A percentile compares a stretch with the other conserved stretches of the same genome.
phyloP scores from a whole-genome alignment of 495 filamentous ascomycete species.

The Trichoderma orchidacearum region DNA sequence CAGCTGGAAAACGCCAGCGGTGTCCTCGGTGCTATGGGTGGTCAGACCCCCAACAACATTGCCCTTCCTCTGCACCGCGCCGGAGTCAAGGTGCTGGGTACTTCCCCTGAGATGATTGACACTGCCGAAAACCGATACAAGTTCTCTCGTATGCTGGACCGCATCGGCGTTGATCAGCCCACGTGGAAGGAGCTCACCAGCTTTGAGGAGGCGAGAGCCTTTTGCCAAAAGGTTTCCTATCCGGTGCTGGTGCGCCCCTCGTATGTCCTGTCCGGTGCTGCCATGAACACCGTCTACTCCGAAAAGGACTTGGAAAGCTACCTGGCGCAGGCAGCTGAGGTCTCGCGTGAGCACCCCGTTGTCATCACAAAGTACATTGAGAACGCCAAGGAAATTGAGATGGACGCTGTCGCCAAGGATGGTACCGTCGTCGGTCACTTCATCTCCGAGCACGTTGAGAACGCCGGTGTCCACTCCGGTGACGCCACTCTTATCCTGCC shows the following conservation, averaged over 20 bases:
- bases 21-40: constrained; percentile 96
- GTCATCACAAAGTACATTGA: constrained; percentile 99
- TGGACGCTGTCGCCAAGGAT: constrained; percentile 82
- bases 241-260: constrained; percentile 88
- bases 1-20: constrained; percentile 75
- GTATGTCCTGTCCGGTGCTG: constrained; percentile 92
- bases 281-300: constrained; percentile 93
- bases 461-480: constrained; percentile 92
- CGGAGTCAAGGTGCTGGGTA: constrained; percentile 85
- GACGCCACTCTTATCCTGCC: constrained; percentile 90
- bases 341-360: constrained; percentile 90
- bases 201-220: constrained; percentile 70
- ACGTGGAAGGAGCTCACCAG: constrained; percentile 96
- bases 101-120: constrained; percentile 98
- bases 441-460: constrained; percentile 91
- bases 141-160: constrained; percentile 93
- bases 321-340: constrained; percentile 74
- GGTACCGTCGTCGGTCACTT: constrained; percentile 85
- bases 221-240: constrained; percentile 75
- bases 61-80: constrained; percentile 76
- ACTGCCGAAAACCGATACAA: constrained; percentile 96
- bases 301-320: constrained; percentile 79
- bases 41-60: constrained; percentile 97
- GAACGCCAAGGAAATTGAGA: constrained; percentile 93
- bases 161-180: constrained; percentile 91